Evolutionary conservation across 1,284 basidiomycete genomes (phyloP), one percentile per base, ranked within the genome.

Genomic region (Sanguinoderma infundibulare): DNA sequence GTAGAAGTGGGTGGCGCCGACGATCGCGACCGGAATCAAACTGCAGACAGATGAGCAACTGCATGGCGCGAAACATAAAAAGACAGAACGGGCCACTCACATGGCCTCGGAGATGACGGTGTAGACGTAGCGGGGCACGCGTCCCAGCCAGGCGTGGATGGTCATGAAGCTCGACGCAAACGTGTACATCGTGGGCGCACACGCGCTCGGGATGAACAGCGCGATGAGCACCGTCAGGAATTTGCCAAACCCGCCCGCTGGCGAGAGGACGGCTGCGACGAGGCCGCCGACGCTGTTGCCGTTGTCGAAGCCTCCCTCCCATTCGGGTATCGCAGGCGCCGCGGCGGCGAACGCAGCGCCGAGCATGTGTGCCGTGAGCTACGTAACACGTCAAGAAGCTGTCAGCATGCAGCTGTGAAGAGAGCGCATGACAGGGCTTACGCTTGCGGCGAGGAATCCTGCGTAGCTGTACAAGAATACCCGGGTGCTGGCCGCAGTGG

Each of bases 161-260:
- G 90, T 81, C 83, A 92, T 91, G 61, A 91, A 82, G 60, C 87
- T 90, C 38, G 87, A 83, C 3, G 88, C 87, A 69, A 91, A 91
- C 2, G 87, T 87, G 72, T 94, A 94, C 83, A 93, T 91, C 17
- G 85, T 90, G 0, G 89, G 88, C 4, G 89, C 91, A 65, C 89
- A 81, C 2, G 83, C 80, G 53, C 83, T 82, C 0, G 84, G 79
- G 17, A 84, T 75, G 20, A 79, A 81, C 49, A 91, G 74, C 0
- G 86, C 77, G 38, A 90, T 73, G 15, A 90, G 60, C 26, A 87
- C 83, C 1, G 87, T 77, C 28, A 90, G 73, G 67, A 90, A 87
- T 64, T 83, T 82, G 44, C 86, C 87, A 60, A 85, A 84, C 3
- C 80, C 80, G 55, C 79, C 77, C 68, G 81, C 78, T 1, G 78